Evolutionary conservation across 1,284 basidiomycete species (phyloP), one percentile per base, ranked within the genome.

Genomic region (Hortiboletus rubellus): DNA sequence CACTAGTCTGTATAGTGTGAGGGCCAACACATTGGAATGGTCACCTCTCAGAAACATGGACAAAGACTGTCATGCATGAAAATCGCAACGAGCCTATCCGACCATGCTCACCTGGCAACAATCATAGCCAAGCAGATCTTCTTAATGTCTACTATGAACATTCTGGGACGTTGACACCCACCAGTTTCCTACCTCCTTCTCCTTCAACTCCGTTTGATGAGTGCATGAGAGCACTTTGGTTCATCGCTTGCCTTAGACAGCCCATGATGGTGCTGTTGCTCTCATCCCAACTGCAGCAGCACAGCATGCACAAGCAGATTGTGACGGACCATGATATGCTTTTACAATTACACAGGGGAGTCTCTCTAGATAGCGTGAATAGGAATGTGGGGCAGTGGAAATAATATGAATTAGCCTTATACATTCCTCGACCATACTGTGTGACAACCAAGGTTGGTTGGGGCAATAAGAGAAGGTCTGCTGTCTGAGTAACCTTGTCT

Each of bases 261-360:
- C 52, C 54, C 7, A 54, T 51, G 41, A 61, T 48, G 8, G 61
- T 50, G 17, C 30, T 66, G n/a, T 52, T 63, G 7, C 52, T 59
- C 46, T 47, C 46, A 6, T 11, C 22, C 4, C 50, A 52, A 3
- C 22, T 3, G 22, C 22, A 22, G n/a, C 38, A n/a, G 6, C 31
- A 17, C 22, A 43, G 57, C 11, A 34, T 9, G n/a, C 61, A 61
- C 42, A 52, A 44, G 30, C 60, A 59, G 24, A 42, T 61, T 14
- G 59, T 51, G 27, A 48, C 61, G 18, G 52, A 60, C 9, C 37
- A 50, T 6, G 31, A 50, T 27, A 55, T 63, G n/a, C 11, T 44
- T n/a, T 30, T 55, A 33, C 22, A n/a, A 18, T 8, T 51, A 10
- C 37, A 33, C 14, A 34, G 24, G 34, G 31, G 12, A 9, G n/a